phyloP scores from a whole-genome alignment of 2,329 filamentous ascomycete species.

The Fusarium keratoplasticum region DNA sequence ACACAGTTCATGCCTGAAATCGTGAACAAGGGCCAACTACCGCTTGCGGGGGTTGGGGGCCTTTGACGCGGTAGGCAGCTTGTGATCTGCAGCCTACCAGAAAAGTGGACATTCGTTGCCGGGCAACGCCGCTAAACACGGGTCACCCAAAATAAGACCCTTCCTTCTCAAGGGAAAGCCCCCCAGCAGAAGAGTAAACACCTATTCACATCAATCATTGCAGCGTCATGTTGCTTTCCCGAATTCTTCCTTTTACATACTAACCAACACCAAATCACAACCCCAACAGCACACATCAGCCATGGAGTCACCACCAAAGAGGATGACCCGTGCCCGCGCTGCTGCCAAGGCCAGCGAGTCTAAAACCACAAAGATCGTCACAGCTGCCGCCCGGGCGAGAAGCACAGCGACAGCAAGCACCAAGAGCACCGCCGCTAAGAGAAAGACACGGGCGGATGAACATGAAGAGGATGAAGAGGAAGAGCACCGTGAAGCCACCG shows the following conservation, averaged over 20 bases:
- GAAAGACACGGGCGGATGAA: conserved; percentile 68
- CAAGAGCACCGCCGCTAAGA: conserved; percentile 51
- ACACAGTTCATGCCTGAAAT: conserved; percentile 1
- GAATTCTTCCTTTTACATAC: conserved; percentile 34
- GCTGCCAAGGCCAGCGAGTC: conserved; percentile 56
- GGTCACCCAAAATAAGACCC: conserved; percentile 33
- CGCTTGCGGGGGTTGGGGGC: not conserved
- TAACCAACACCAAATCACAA: conserved; percentile 33
- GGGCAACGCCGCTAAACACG: conserved; percentile 45
- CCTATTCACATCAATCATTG: conserved; percentile 21
- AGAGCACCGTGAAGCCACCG: conserved; percentile 44
- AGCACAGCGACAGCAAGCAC: conserved; percentile 49
- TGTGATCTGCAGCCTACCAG: conserved; percentile 33
- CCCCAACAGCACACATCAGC: conserved; percentile 37
- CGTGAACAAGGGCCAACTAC: not conserved
- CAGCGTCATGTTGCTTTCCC: conserved; percentile 43
- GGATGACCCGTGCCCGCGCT: conserved; percentile 65
- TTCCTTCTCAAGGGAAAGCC: conserved; percentile 11
- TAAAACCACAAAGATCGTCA: conserved; percentile 59
- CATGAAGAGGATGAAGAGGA: conserved; percentile 61
- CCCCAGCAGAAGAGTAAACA: conserved; percentile 30
- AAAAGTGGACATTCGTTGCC: conserved; percentile 37
- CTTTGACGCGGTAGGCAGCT: conserved; percentile 22
- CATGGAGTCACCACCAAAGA: conserved; percentile 71
- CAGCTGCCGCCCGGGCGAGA: conserved; percentile 62